These are phyloP conservation scores for Colletotrichum magnum DNA, from an alignment of 2,329 filamentous ascomycete genomes.

Conservation along the genomic window DNA sequence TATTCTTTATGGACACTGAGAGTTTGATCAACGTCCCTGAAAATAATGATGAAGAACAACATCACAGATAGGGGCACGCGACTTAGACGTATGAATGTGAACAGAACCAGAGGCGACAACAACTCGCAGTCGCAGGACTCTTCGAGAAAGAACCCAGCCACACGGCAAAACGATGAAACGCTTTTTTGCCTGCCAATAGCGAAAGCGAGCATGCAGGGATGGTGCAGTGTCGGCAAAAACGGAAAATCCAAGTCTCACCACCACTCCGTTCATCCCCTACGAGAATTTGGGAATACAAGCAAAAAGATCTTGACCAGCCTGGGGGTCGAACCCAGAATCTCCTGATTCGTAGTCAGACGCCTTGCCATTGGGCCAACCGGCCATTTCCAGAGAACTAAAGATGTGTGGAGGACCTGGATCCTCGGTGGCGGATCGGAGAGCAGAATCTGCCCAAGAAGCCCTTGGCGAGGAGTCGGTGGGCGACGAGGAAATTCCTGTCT, in stretches of 20 bases:
- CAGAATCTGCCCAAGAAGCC: background rate
- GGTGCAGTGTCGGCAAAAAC: too few relatives aligned
- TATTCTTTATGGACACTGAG: background rate
- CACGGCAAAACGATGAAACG: too few relatives aligned
- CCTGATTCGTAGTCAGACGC: slow-evolving; percentile 57
- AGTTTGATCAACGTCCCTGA: background rate
- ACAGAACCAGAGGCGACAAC: too few relatives aligned
- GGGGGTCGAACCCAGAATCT: slow-evolving; percentile 42
- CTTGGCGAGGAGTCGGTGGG: background rate
- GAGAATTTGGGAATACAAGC: background rate
- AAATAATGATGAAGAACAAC: background rate
- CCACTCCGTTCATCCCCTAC: too few relatives aligned
- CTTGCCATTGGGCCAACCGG: slow-evolving; percentile 56
- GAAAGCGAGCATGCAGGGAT: too few relatives aligned
- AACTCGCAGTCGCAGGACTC: too few relatives aligned
- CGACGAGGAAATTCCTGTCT: slow-evolving; percentile 25
- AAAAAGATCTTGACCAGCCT: slow-evolving; percentile 35
- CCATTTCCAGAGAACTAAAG: background rate
- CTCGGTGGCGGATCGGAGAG: accelerated
- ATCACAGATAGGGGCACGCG: background rate
- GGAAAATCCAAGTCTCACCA: background rate
- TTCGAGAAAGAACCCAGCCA: too few relatives aligned
- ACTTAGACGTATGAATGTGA: background rate
- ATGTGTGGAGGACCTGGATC: background rate
- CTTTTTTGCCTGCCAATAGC: too few relatives aligned